Evolutionary conservation across 1,284 basidiomycete species (phyloP).

Genomic region (Inonotus hispidus): DNA sequence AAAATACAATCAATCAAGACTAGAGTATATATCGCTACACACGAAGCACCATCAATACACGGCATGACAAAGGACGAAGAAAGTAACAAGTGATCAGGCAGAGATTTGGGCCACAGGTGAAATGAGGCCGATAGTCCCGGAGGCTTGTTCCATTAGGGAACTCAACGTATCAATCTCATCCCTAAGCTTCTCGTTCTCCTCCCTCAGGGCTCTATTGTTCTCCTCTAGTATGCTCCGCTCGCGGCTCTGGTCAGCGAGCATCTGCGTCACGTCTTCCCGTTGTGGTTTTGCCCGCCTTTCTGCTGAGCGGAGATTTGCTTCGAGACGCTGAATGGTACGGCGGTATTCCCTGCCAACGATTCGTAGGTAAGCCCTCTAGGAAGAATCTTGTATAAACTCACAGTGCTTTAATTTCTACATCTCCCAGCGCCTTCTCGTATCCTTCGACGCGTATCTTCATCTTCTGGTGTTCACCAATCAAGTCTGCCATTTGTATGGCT

Average conservation of each 20-base stretch:
- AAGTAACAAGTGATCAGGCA: not conserved
- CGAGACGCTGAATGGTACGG: conserved; percentile 52
- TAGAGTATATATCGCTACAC: too few relatives aligned
- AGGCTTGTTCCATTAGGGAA: conserved; percentile 61
- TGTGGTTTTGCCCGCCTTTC: conserved; percentile 33
- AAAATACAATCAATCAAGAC: not conserved
- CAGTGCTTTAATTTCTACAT: conserved; percentile 52
- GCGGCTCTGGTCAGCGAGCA: conserved; percentile 25
- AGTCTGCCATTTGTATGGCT: conserved; percentile 44
- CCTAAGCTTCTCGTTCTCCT: conserved; percentile 52
- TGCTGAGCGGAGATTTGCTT: conserved; percentile 41
- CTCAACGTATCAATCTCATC: conserved; percentile 68
- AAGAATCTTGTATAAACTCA: conserved; percentile 28
- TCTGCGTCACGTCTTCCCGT: conserved; percentile 33
- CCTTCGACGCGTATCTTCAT: conserved; percentile 58
- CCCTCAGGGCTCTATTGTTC: conserved; percentile 44
- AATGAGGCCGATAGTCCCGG: conserved; percentile 41
- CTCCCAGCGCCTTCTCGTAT: conserved; percentile 43
- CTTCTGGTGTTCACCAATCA: conserved; percentile 54
- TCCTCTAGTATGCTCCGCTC: conserved; percentile 43
- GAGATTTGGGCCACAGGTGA: not conserved
- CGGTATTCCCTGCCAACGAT: conserved; percentile 40
- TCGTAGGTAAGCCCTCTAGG: conserved; percentile 1
- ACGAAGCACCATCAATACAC: not conserved
- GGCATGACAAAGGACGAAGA: not conserved